A percentile compares a stretch with the other conserved stretches of the same genome.
These are phyloP conservation scores for Nicotiana noctiflora DNA, from an alignment of 257 asterid species.

Conservation along the genomic window DNA sequence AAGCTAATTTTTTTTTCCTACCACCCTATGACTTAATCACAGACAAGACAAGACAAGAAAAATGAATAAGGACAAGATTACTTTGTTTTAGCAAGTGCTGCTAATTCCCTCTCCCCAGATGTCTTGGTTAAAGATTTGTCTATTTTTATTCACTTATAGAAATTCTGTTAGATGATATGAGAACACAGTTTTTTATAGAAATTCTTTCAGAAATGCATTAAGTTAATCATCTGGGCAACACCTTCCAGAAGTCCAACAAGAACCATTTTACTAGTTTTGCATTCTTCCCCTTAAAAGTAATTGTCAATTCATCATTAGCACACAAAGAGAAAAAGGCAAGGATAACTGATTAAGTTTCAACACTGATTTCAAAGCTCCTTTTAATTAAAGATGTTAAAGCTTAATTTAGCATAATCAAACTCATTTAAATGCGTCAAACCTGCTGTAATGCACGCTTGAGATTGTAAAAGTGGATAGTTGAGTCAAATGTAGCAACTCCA, in stretches of 20 bases:
- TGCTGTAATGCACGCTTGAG: slow-evolving; percentile 77
- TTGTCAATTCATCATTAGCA: not conserved
- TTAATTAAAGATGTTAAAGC: not conserved
- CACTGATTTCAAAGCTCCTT: not conserved
- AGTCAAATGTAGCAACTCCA: slow-evolving; percentile 95
- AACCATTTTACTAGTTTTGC: not conserved
- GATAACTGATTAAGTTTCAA: not conserved
- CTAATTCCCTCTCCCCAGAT: not conserved
- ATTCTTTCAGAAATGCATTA: slow-evolving; percentile 4
- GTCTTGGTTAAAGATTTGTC: too few species aligned
- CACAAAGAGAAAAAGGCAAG: not conserved
- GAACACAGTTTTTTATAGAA: not conserved
- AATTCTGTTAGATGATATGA: too few species aligned
- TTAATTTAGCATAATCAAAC: not conserved
- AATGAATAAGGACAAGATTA: not conserved
- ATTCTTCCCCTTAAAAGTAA: not conserved
- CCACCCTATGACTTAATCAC: not conserved
- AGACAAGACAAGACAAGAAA: slow-evolving; percentile 1
- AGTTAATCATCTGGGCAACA: slow-evolving; percentile 3
- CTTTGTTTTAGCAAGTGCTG: not conserved
- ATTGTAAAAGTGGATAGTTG: slow-evolving; percentile 94
- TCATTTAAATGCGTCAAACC: slow-evolving; percentile 34
- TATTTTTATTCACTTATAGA: too few species aligned
- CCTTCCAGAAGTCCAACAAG: not conserved
- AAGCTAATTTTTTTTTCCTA: not conserved